Percentiles rank a stretch among this genome's conserved stretches.
Evolutionary conservation across 768 basidiomycete genomes (phyloP).

Genomic region (Clavulina sp.): DNA sequence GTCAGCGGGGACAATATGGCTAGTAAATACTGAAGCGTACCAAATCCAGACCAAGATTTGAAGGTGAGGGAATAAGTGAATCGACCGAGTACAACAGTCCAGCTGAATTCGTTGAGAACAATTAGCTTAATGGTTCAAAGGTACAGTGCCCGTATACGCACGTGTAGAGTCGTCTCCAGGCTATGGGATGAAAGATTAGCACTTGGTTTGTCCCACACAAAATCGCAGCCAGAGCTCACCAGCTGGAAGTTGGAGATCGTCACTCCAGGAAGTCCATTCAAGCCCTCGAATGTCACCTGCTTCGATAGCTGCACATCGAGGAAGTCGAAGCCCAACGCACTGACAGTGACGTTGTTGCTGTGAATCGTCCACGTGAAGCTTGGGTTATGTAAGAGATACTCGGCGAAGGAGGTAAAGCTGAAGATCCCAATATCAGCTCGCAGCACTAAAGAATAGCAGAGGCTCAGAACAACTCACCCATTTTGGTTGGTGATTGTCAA

Average conservation of each 20-base stretch:
- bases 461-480: neutral
- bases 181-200: neutral
- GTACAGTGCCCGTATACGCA: conserved; percentile 51
- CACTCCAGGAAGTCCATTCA: conserved; percentile 52
- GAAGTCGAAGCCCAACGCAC: conserved; percentile 51
- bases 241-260: conserved; percentile 43
- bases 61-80: conserved; percentile 43
- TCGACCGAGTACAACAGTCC: too few species aligned
- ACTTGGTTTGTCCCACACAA: conserved; percentile 21
- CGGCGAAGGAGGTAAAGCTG: conserved; percentile 50
- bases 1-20: too few species aligned
- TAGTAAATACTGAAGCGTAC: too few species aligned
- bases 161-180: conserved; percentile 50
- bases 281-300: conserved; percentile 45
- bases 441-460: neutral
- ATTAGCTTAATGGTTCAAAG: too few species aligned
- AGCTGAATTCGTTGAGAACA: too few species aligned
- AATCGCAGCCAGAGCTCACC: neutral
- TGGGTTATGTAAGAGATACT: conserved; percentile 43
- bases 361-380: conserved; percentile 56
- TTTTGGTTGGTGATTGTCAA: neutral
- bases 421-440: neutral
- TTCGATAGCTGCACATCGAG: conserved; percentile 46
- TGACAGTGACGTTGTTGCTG: conserved; percentile 41
- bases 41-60: conserved; percentile 55